A percentile compares a stretch with the other conserved stretches of the same genome.
Conservation (phyloP, 1,284 basidiomycete species). For the Puccinia coronata region DNA sequence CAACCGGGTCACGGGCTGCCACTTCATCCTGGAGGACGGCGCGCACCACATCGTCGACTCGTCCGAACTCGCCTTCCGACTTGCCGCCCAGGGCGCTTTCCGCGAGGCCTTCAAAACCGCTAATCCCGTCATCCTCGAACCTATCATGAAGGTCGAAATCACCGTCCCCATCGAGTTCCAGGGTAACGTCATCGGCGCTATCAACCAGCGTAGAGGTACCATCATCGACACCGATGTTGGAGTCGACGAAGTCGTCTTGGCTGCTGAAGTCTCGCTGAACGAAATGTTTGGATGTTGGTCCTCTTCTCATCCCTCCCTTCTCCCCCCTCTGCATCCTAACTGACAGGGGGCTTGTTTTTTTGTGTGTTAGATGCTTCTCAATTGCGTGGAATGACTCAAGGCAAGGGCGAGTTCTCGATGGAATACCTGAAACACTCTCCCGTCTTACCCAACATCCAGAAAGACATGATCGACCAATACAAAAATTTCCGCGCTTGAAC, state of each 20-base stretch:
- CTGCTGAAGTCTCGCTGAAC: constrained; percentile 89
- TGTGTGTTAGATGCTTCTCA: constrained; percentile 69
- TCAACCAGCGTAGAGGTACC: constrained; percentile 90
- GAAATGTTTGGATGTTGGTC: constrained; percentile 88
- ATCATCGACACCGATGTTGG: constrained; percentile 95
- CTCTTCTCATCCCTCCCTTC: background rate
- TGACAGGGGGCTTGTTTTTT: background rate
- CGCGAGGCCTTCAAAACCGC: constrained; percentile 82
- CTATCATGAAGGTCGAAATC: constrained; percentile 98
- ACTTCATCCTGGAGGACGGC: constrained; percentile 89
- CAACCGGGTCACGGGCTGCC: constrained; percentile 80
- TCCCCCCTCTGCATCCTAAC: background rate
- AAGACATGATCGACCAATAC: constrained; percentile 73
- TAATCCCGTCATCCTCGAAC: constrained; percentile 83
- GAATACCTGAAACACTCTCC: constrained; percentile 81
- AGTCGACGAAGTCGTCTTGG: constrained; percentile 92
- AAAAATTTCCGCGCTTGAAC: constrained; percentile 59
- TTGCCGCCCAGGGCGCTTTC: constrained; percentile 88
- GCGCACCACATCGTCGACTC: constrained; percentile 94
- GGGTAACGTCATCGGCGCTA: constrained; percentile 87
- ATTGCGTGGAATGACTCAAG: constrained; percentile 86
- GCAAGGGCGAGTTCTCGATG: constrained; percentile 83
- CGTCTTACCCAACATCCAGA: constrained; percentile 84
- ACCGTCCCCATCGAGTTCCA: constrained; percentile 96
- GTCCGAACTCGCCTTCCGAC: constrained; percentile 90